A percentile compares a stretch with the other conserved stretches of the same genome.
phyloP scores from a whole-genome alignment of 2,329 filamentous ascomycete genomes.

The Ophiostoma ulmi region DNA sequence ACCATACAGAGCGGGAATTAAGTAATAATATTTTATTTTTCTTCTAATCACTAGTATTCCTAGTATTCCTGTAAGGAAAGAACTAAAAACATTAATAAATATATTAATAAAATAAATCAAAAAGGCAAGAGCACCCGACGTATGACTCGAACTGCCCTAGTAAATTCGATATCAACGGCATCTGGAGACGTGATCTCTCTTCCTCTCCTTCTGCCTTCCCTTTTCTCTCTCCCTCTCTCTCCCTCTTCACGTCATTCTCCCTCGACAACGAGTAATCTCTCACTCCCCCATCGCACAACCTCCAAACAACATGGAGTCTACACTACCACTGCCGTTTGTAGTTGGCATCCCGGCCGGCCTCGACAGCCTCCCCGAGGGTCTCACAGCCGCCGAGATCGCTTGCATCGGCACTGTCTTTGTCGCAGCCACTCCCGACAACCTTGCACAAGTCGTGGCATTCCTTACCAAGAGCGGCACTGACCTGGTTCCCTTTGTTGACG shows the following conservation, averaged over 20 bases:
- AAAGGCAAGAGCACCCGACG: slow-evolving; percentile 1
- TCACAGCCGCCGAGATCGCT: slow-evolving; percentile 53
- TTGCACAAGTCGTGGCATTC: slow-evolving; percentile 44
- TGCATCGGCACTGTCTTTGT: slow-evolving; percentile 57
- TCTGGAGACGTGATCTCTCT: slow-evolving; percentile 1
- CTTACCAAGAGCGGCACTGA: slow-evolving; percentile 47
- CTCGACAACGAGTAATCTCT: not conserved
- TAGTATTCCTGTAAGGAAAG: not conserved
- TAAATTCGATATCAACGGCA: slow-evolving; percentile 2
- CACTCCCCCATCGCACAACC: not conserved
- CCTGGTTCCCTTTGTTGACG: slow-evolving; percentile 69
- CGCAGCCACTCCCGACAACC: slow-evolving; percentile 41
- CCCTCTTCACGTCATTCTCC: not conserved
- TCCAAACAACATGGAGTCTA: slow-evolving; percentile 52
- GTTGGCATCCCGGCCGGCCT: slow-evolving; percentile 49
- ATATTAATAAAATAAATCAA: not conserved
- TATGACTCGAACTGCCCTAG: slow-evolving; percentile 13
- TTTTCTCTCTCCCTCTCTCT: not conserved
- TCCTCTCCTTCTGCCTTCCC: not conserved
- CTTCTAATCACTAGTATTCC: not conserved
- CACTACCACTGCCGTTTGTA: slow-evolving; percentile 58
- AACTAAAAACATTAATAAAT: not conserved
- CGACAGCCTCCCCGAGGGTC: slow-evolving; percentile 42
- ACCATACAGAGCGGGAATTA: slow-evolving; percentile 8
- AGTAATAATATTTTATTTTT: not conserved